Evolutionary conservation across 139 green algal species (phyloP).

Genomic region (Ettlia oleoabundans): DNA sequence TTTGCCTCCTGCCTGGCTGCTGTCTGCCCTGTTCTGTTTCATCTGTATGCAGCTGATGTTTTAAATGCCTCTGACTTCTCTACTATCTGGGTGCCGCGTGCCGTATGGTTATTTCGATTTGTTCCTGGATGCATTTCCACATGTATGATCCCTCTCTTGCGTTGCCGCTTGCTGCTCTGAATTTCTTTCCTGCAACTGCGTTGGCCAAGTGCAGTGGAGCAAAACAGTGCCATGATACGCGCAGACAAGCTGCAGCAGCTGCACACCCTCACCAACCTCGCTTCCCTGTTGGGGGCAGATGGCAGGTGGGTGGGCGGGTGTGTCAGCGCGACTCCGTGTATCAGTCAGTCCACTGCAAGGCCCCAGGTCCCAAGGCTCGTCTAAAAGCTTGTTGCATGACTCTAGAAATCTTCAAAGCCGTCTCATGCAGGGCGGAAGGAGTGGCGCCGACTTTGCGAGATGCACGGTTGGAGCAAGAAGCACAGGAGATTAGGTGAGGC

Average conservation of each 20-base stretch:
- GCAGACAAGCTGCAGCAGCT: conserved; percentile 86
- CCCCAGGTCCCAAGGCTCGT: no score
- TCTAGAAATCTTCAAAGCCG: neutral
- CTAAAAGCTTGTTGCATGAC: no score
- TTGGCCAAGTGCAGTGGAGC: conserved; percentile 20
- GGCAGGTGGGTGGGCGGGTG: neutral
- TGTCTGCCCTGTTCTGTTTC: no score
- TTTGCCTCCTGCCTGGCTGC: neutral
- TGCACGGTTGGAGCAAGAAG: conserved; percentile 51
- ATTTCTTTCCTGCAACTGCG: no score
- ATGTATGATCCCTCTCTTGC: no score
- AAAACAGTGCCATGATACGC: conserved; percentile 53
- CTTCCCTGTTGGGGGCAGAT: conserved; percentile 45
- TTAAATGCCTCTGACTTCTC: no score
- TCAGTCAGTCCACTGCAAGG: neutral
- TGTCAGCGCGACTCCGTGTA: neutral
- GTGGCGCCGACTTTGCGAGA: conserved; percentile 74
- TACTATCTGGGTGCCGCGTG: no score
- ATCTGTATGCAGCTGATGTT: no score
- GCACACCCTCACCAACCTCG: conserved; percentile 90
- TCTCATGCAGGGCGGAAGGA: conserved; percentile 23
- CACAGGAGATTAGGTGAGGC: conserved; percentile 30
- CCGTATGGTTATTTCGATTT: no score
- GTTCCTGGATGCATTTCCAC: no score
- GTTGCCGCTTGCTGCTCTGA: no score